A percentile compares a stretch with the other conserved stretches of the same genome.
These are phyloP conservation scores for Eugenia klotzschiana DNA, from an alignment of 441 rosid genomes.

Conservation along the genomic window DNA sequence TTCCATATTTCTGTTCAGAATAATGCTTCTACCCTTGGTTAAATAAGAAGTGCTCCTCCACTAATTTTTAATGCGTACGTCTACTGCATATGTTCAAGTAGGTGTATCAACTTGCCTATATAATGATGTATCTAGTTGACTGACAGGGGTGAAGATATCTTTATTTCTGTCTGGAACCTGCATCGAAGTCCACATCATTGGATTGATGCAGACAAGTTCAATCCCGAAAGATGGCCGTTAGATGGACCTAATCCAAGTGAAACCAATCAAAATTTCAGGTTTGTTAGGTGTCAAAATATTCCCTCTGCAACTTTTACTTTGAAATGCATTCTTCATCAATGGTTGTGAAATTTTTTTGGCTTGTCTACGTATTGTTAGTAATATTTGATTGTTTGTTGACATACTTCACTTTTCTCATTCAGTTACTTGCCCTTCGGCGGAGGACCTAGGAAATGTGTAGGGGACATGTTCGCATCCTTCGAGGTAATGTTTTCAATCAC, in stretches of 20 bases:
- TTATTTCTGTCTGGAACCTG: constrained; percentile 89
- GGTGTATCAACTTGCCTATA: not conserved
- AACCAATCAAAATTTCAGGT: constrained; percentile 93
- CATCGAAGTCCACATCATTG: constrained; percentile 83
- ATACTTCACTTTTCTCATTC: not conserved
- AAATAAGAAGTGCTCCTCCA: not conserved
- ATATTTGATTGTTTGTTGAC: not conserved
- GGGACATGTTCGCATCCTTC: constrained; percentile 90
- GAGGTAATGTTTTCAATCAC: constrained; percentile 36
- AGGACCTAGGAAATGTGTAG: constrained; percentile 90
- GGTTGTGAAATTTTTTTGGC: not conserved
- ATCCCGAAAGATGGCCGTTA: constrained; percentile 96
- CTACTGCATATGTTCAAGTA: not conserved
- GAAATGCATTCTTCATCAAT: not conserved
- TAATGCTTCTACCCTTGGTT: not conserved
- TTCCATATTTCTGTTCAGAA: not conserved
- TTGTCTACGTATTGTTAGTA: not conserved
- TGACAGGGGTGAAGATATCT: constrained; percentile 75
- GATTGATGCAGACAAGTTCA: constrained; percentile 70
- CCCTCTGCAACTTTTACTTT: not conserved
- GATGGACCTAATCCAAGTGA: constrained; percentile 97
- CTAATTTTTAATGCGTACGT: not conserved
- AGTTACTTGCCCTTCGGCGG: constrained; percentile 99
- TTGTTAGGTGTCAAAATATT: not conserved
- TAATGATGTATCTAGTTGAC: not conserved